Percentiles rank a stretch among this genome's conserved stretches.
Conservation (phyloP, 257 asterid genomes). For the Oldenlandia corymbosa region DNA sequence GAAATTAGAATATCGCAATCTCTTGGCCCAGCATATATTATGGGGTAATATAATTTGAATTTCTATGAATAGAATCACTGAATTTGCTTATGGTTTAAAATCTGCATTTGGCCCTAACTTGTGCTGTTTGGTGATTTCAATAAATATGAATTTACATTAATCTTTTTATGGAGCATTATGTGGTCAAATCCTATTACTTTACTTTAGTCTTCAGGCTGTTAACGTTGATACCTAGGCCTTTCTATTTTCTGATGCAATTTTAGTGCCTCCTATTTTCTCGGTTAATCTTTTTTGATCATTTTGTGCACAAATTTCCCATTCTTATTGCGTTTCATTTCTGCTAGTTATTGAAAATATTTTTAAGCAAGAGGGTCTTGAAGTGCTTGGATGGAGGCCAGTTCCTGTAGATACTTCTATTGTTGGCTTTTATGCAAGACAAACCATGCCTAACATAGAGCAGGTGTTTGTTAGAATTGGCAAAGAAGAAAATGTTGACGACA, state of each 20-base stretch:
- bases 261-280: not conserved
- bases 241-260: not conserved
- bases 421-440: slow-evolving; percentile 76
- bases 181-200: no score
- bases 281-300: not conserved
- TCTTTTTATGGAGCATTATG: no score
- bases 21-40: not conserved
- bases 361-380: slow-evolving; percentile 92
- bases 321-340: slow-evolving; percentile 29
- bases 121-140: no score
- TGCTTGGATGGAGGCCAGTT: slow-evolving; percentile 96
- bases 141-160: no score
- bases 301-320: slow-evolving; percentile 10
- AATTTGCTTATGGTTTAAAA: no score
- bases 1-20: not conserved
- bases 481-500: slow-evolving; percentile 90
- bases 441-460: slow-evolving; percentile 91
- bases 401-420: slow-evolving; percentile 82
- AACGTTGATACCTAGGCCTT: not conserved
- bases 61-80: no score
- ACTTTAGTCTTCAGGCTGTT: not conserved
- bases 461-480: slow-evolving; percentile 75
- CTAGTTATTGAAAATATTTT: slow-evolving; percentile 63
- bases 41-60: no score
- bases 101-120: no score